Evolutionary conservation across 2,329 filamentous ascomycete genomes (phyloP).

Genomic region (Botryotinia calthae): DNA sequence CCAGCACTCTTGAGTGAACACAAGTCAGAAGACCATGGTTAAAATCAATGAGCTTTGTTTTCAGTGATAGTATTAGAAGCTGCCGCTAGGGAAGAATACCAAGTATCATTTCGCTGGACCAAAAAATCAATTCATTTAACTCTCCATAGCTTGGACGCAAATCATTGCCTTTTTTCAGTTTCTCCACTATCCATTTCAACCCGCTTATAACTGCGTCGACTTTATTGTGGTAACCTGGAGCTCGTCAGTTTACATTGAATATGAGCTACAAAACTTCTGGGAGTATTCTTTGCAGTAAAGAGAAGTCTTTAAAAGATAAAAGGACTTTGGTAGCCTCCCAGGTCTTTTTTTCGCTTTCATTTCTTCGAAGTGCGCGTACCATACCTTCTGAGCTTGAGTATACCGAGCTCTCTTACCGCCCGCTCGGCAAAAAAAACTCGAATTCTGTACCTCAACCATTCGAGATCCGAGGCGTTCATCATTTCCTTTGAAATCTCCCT

Average conservation of each 20-base stretch:
- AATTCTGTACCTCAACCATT: background rate
- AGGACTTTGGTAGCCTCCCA: background rate
- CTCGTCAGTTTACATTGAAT: background rate
- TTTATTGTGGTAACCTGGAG: rapidly evolving
- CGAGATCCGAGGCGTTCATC: background rate
- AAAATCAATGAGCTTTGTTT: background rate
- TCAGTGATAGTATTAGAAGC: background rate
- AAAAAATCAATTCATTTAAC: background rate
- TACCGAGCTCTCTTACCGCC: background rate
- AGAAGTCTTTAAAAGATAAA: background rate
- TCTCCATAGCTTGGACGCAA: background rate
- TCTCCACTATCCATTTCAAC: background rate
- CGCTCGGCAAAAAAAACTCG: background rate
- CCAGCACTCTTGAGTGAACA: background rate
- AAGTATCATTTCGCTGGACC: background rate
- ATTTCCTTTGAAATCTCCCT: background rate
- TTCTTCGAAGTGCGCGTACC: background rate
- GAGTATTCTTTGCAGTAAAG: background rate
- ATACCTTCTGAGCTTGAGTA: background rate
- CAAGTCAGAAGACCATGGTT: background rate
- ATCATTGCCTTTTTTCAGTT: background rate
- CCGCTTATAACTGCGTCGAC: background rate
- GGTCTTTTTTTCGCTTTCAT: background rate
- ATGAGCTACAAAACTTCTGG: background rate
- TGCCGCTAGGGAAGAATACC: background rate